Evolutionary conservation across 345 rosid genomes (phyloP).

Genomic region (Noccaea bulbosa): DNA sequence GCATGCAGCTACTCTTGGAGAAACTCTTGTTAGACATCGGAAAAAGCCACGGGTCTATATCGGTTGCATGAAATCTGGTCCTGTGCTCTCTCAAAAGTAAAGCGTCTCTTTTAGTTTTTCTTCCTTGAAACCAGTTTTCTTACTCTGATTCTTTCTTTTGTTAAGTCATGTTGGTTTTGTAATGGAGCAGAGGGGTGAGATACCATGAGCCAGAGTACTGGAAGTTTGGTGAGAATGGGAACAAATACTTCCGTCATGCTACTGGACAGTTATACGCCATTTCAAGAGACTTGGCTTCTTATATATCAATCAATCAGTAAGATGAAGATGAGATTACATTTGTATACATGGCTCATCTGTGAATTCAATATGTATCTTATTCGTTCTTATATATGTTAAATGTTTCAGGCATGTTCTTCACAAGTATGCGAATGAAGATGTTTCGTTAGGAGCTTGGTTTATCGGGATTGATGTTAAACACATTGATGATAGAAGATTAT

Average conservation of each 20-base stretch:
- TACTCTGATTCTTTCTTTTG: neutral
- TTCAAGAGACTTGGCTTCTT: constrained; percentile 92
- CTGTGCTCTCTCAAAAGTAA: constrained; percentile 89
- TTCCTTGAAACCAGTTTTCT: neutral
- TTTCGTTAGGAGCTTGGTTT: constrained; percentile 96
- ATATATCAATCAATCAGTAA: constrained; percentile 93
- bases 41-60: constrained; percentile 76
- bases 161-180: constrained; percentile 23
- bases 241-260: constrained; percentile 96
- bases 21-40: constrained; percentile 81
- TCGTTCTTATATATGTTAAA: constrained; percentile 19
- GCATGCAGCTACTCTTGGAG: constrained; percentile 86
- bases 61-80: constrained; percentile 99
- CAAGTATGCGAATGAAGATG: constrained; percentile 97
- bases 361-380: neutral
- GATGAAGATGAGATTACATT: constrained; percentile 36
- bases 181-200: constrained; percentile 79
- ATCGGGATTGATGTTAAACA: constrained; percentile 93
- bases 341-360: neutral
- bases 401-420: constrained; percentile 84
- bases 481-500: constrained; percentile 90
- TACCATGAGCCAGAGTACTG: constrained; percentile 97
- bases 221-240: constrained; percentile 92
- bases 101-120: constrained; percentile 30
- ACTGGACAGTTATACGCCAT: constrained; percentile 95